These are phyloP conservation scores for Fraxinus floribunda DNA, from an alignment of 305 asterid species.

Conservation along the genomic window DNA sequence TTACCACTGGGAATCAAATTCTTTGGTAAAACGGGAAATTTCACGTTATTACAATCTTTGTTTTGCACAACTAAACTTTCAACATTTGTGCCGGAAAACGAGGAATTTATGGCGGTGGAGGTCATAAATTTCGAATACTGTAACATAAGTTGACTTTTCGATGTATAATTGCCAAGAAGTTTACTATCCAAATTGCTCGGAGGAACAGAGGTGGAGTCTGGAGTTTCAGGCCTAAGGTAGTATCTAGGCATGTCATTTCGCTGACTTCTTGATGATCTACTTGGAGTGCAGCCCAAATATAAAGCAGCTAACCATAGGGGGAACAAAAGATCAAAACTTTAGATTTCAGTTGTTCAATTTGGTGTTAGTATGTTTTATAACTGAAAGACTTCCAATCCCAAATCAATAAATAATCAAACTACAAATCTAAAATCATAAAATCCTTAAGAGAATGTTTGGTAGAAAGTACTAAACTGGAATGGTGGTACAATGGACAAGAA, in stretches of 20 bases:
- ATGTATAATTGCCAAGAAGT: conserved; percentile 31
- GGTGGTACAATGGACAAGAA: neutral
- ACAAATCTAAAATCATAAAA: conserved; percentile 7
- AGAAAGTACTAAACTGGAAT: neutral
- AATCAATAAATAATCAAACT: neutral
- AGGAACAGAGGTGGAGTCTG: conserved; percentile 33
- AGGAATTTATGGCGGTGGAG: conserved; percentile 21
- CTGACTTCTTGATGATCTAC: conserved; percentile 76
- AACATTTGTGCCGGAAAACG: conserved; percentile 19
- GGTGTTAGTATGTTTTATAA: neutral
- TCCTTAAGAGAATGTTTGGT: neutral
- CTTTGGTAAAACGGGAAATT: conserved; percentile 26
- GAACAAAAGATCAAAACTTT: conserved; percentile 19
- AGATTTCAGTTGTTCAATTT: neutral
- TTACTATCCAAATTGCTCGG: conserved; percentile 30
- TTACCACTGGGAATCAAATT: conserved; percentile 26
- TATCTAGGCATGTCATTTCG: conserved; percentile 51
- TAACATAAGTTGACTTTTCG: conserved; percentile 33
- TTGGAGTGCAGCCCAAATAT: conserved; percentile 88
- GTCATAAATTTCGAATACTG: conserved; percentile 32
- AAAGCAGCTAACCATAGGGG: conserved; percentile 61
- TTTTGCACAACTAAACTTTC: conserved; percentile 15
- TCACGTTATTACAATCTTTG: conserved; percentile 22
- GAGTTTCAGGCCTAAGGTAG: conserved; percentile 57
- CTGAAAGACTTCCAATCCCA: neutral